Evolutionary conservation across 2,329 filamentous ascomycete genomes (phyloP).

Genomic region (Exophiala xenobiotica): DNA sequence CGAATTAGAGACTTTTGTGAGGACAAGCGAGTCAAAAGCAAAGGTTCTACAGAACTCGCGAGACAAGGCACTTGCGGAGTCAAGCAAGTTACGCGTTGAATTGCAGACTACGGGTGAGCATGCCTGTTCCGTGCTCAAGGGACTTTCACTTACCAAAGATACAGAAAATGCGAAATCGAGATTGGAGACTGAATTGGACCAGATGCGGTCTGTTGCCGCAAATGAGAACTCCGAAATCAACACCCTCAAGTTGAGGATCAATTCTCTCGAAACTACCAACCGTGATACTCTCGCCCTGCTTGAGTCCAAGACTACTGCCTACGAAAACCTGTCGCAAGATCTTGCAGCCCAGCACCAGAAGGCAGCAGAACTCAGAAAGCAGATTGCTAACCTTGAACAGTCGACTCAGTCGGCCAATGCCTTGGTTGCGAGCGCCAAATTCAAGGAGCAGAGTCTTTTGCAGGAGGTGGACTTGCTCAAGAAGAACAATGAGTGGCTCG

Average conservation of each 20-base stretch:
- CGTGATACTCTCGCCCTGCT: slow-evolving; percentile 85
- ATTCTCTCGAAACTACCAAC: slow-evolving; percentile 85
- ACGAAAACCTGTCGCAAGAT: slow-evolving; percentile 82
- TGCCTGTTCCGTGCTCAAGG: not conserved
- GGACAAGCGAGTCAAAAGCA: slow-evolving; percentile 76
- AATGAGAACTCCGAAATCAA: slow-evolving; percentile 67
- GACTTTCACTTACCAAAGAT: slow-evolving; percentile 19
- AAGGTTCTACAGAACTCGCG: slow-evolving; percentile 77
- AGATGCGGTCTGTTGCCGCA: slow-evolving; percentile 71
- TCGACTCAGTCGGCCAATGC: slow-evolving; percentile 79
- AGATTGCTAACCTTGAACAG: slow-evolving; percentile 79
- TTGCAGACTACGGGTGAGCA: slow-evolving; percentile 75
- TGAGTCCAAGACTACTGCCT: slow-evolving; percentile 82
- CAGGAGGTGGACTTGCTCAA: slow-evolving; percentile 88
- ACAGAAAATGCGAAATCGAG: slow-evolving; percentile 73
- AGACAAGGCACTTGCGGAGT: slow-evolving; percentile 79
- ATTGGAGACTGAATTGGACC: slow-evolving; percentile 78
- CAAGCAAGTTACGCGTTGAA: slow-evolving; percentile 77
- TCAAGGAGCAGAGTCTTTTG: slow-evolving; percentile 83
- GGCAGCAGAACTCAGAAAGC: slow-evolving; percentile 76
- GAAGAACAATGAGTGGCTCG: slow-evolving; percentile 90
- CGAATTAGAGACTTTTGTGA: slow-evolving; percentile 86
- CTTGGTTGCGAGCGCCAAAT: slow-evolving; percentile 76
- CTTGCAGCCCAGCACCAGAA: slow-evolving; percentile 87
- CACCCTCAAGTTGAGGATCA: slow-evolving; percentile 76